Conservation (phyloP, 2,329 filamentous ascomycete species). For the Scytalidium sp. region DNA sequence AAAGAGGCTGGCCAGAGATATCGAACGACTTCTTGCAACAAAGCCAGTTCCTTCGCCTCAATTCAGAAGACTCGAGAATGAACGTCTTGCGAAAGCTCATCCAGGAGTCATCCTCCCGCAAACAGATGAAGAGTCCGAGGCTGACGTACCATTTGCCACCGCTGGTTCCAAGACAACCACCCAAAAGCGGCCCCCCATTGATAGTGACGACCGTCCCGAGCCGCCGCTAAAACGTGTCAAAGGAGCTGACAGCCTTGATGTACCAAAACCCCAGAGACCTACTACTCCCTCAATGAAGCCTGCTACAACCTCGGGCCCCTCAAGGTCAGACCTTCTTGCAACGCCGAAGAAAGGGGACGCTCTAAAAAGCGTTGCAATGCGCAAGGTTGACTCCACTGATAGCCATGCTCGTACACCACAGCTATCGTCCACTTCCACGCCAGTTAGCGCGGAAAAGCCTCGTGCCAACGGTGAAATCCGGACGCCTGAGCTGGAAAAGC, state of each 20-base stretch:
- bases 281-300: constrained; percentile 33
- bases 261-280: constrained; percentile 26
- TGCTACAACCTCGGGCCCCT: constrained; percentile 22
- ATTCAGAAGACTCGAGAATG: constrained; percentile 7
- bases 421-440: constrained; percentile 25
- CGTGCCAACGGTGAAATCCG: constrained; percentile 19
- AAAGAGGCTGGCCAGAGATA: constrained; percentile 18
- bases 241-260: constrained; percentile 23
- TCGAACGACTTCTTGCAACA: constrained; percentile 22
- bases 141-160: constrained; percentile 36
- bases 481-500: constrained; percentile 10
- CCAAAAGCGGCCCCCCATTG: constrained; percentile 23
- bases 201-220: constrained; percentile 22
- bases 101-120: constrained; percentile 10
- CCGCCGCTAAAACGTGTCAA: constrained; percentile 32
- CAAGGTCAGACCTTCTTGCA: constrained; percentile 26
- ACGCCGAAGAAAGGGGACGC: constrained; percentile 40
- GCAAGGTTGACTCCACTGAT: constrained; percentile 35
- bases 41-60: constrained; percentile 14
- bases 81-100: not conserved
- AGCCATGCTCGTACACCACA: constrained; percentile 36
- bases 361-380: constrained; percentile 32
- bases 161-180: constrained; percentile 8
- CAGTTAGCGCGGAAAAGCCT: constrained; percentile 27
- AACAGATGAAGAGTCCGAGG: constrained; percentile 15